These are phyloP conservation scores for Neofusicoccum umdonicola DNA, from an alignment of 2,329 filamentous ascomycete species.

Conservation along the genomic window DNA sequence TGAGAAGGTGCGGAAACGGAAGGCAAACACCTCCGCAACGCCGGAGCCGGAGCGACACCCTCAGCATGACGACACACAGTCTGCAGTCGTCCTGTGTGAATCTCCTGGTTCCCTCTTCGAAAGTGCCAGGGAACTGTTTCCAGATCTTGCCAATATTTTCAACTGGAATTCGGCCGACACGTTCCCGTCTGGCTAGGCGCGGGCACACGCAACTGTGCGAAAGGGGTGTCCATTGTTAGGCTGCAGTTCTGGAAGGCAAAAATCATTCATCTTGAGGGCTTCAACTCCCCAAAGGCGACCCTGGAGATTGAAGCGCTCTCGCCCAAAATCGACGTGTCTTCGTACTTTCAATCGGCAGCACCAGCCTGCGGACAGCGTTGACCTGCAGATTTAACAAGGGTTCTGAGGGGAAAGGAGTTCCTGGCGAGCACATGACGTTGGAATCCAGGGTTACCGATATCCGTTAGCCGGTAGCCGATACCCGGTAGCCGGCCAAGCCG, in stretches of 20 bases:
- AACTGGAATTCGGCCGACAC: neutral
- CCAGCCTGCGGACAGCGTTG: too few species aligned
- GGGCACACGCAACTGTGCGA: too few species aligned
- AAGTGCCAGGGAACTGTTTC: constrained; percentile 5
- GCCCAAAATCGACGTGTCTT: too few species aligned
- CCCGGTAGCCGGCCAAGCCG: neutral
- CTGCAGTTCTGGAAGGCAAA: too few species aligned
- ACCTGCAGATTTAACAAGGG: too few species aligned
- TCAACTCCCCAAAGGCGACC: too few species aligned
- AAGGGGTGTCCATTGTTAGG: too few species aligned
- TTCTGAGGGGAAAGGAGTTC: too few species aligned
- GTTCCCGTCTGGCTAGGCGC: neutral
- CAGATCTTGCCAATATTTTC: neutral
- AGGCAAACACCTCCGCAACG: neutral
- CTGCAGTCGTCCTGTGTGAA: neutral
- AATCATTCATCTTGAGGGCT: too few species aligned
- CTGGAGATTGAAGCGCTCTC: too few species aligned
- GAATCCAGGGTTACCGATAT: neutral
- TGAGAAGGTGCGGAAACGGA: neutral
- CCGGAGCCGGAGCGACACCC: neutral
- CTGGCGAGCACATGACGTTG: too few species aligned
- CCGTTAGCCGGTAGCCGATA: neutral
- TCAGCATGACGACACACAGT: neutral
- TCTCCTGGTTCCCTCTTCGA: neutral
- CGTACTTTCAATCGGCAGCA: too few species aligned